phyloP scores from a whole-genome alignment of 2,329 filamentous ascomycete species.

The Pseudocercospora musae region DNA sequence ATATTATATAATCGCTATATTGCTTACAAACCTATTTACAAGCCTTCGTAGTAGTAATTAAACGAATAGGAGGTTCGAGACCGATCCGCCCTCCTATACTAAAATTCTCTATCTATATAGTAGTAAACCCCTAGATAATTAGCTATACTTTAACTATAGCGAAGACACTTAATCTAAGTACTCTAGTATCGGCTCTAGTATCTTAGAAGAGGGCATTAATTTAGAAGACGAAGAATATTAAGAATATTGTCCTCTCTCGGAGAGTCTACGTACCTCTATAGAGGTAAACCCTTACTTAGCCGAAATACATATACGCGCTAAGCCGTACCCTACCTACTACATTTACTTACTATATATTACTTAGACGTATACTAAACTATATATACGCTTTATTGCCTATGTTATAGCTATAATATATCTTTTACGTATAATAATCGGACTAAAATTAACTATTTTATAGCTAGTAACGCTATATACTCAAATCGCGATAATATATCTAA shows the following conservation, averaged over 20 bases:
- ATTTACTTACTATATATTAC: not conserved
- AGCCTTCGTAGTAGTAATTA: not conserved
- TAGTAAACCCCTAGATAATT: not conserved
- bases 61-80: not conserved
- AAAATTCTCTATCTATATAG: not conserved
- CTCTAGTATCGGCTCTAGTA: not conserved
- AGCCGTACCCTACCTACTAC: not conserved
- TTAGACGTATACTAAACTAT: not conserved
- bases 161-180: not conserved
- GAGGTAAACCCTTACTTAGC: not conserved
- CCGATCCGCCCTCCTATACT: too few species aligned
- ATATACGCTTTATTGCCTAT: not conserved
- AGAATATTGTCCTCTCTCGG: not conserved
- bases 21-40: not conserved
- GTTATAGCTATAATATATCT: not conserved
- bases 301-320: not conserved
- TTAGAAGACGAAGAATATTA: not conserved
- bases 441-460: not conserved
- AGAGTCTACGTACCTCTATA: not conserved
- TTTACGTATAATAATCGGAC: not conserved
- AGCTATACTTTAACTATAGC: not conserved
- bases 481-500: not conserved
- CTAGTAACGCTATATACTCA: not conserved
- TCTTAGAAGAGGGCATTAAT: not conserved
- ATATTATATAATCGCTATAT: not conserved